phyloP scores from a whole-genome alignment of 306 rosid genomes.

The Quercus engelmannii region DNA sequence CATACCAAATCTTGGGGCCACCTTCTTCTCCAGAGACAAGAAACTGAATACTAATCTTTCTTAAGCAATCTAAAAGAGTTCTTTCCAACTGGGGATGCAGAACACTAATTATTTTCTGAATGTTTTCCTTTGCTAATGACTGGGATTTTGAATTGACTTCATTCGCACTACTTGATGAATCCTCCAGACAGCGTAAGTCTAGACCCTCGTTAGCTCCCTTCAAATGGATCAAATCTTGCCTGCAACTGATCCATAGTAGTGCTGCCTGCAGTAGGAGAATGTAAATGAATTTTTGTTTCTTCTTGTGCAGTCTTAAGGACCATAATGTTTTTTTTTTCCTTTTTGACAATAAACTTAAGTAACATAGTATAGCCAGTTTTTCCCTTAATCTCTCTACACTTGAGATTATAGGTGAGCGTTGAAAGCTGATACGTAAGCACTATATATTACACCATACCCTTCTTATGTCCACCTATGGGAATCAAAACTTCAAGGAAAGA shows the following conservation, averaged over 20 bases:
- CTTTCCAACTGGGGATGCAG: slow-evolving; percentile 53
- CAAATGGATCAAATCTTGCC: slow-evolving; percentile 53
- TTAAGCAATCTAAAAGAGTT: slow-evolving; percentile 59
- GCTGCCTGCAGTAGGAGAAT: slow-evolving; percentile 62
- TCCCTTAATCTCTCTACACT: neutral
- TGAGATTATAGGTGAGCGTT: neutral
- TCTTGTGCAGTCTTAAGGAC: slow-evolving; percentile 10
- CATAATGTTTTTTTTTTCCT: neutral
- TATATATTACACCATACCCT: neutral
- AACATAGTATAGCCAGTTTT: neutral
- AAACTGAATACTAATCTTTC: slow-evolving; percentile 33
- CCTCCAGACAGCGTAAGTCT: slow-evolving; percentile 41
- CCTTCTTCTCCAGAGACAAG: slow-evolving; percentile 48
- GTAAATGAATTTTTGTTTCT: slow-evolving; percentile 33
- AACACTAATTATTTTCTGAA: slow-evolving; percentile 36
- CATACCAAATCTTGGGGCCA: slow-evolving; percentile 44
- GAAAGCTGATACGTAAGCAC: neutral
- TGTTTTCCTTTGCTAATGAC: slow-evolving; percentile 37
- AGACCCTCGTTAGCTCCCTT: slow-evolving; percentile 37
- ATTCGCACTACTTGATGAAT: slow-evolving; percentile 24
- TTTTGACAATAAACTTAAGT: neutral
- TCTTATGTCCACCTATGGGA: neutral
- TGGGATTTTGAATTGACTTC: slow-evolving; percentile 31
- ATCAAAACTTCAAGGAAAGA: neutral
- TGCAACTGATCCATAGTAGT: slow-evolving; percentile 55